Evolutionary conservation across 345 rosid species (phyloP), one percentile per base, ranked within the genome.

Genomic region (Moricandia moricandioides): DNA sequence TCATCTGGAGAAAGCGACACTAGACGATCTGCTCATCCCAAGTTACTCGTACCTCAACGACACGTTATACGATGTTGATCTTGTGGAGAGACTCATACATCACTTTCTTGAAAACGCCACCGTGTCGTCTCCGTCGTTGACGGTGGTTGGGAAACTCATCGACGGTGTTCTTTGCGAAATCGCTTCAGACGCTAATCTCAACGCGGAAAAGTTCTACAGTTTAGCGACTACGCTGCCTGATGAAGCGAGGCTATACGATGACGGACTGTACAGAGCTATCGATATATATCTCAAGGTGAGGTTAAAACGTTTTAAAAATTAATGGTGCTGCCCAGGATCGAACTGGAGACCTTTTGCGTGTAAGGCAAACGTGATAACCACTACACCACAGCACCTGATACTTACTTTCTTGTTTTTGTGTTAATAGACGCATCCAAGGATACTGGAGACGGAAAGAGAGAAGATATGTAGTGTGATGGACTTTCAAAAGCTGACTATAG

Each of bases 251-350:
- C 78, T 88, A 21, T 91, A 84, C 52, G 94, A 93, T 47, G 97
- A 93, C 79, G 93, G 97, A 11, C 88, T 93, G 0, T 93, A 91
- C 83, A 82, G 96, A 76, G 93, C 96, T 29, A 81, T 93, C 16
- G 96, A 93, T 57, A 82, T 91, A 58, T 93, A 89, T 75, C 88
- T 93, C 65, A 91, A 91, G 96, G 98, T 93, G n/a, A n/a, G n/a
- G n/a, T n/a, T n/a, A n/a, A n/a, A n/a, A n/a, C n/a, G n/a, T n/a
- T n/a, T n/a, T n/a, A n/a, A n/a, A n/a, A 26, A 26, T 2, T 2
- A 0, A 1, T 56, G 78, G 37, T 58, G 78, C 78, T 66, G 7
- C 72, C 67, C 72, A 74, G 66, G 72, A 66, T 66, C 79, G 79
- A 73, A 73, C 71, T 73, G 65, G 59, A 73, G 71, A 65, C 71